Percentiles rank a stretch among this genome's conserved stretches.
phyloP scores from a whole-genome alignment of 2,329 filamentous ascomycete species.

The Colletotrichum lentis region DNA sequence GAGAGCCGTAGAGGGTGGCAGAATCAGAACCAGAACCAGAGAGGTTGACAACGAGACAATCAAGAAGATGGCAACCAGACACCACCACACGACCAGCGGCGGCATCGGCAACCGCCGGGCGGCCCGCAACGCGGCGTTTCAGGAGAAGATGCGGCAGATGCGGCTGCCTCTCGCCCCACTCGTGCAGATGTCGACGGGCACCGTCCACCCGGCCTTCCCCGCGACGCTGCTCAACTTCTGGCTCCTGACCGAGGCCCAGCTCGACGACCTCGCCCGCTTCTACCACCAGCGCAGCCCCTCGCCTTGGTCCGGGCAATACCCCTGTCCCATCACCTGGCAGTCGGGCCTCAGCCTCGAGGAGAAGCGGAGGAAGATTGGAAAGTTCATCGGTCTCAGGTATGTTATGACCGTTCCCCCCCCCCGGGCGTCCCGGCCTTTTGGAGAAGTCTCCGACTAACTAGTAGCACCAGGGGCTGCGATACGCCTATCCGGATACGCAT shows the following conservation, averaged over 20 bases:
- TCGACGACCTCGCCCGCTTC: slow-evolving; percentile 74
- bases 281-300: slow-evolving; percentile 74
- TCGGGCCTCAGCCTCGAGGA: slow-evolving; percentile 64
- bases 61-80: slow-evolving; percentile 34
- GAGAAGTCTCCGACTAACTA: background rate
- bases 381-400: slow-evolving; percentile 76
- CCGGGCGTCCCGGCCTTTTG: slow-evolving; percentile 41
- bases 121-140: slow-evolving; percentile 60
- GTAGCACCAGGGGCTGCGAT: slow-evolving; percentile 28
- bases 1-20: background rate
- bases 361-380: slow-evolving; percentile 76
- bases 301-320: slow-evolving; percentile 67
- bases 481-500: slow-evolving; percentile 38
- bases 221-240: slow-evolving; percentile 74
- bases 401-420: slow-evolving; percentile 44
- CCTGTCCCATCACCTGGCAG: slow-evolving; percentile 72
- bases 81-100: slow-evolving; percentile 30
- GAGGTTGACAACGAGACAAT: background rate
- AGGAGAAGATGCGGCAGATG: slow-evolving; percentile 71
- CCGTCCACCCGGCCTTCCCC: slow-evolving; percentile 72
- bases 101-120: slow-evolving; percentile 50
- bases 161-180: slow-evolving; percentile 72
- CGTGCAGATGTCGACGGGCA: slow-evolving; percentile 68
- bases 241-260: slow-evolving; percentile 74
- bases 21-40: background rate